Percentiles rank a stretch among this genome's conserved stretches.
Conservation (phyloP, 495 filamentous ascomycete genomes). For the Aspergillus panamensis region DNA sequence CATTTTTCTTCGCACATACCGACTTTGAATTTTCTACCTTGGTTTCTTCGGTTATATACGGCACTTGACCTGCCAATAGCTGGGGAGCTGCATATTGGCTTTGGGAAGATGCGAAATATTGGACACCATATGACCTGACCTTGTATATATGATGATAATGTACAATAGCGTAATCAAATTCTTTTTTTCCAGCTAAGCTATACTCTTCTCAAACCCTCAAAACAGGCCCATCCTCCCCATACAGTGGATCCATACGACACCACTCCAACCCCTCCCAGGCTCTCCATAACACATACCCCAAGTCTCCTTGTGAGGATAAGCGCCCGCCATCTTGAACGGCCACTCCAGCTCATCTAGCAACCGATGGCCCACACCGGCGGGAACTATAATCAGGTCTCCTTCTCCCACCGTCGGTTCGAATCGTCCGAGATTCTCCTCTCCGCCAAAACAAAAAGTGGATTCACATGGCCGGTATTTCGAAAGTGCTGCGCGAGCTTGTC, state of each 20-base stretch:
- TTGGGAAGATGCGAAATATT: background rate
- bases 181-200: background rate
- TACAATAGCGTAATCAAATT: constrained; percentile 8
- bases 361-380: constrained; percentile 62
- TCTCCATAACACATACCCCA: constrained; percentile 73
- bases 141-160: constrained; percentile 19
- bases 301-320: constrained; percentile 53
- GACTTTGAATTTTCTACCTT: background rate
- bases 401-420: constrained; percentile 53
- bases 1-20: background rate
- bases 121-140: constrained; percentile 10
- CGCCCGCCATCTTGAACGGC: constrained; percentile 64
- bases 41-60: constrained; percentile 5
- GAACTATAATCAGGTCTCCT: constrained; percentile 64
- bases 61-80: constrained; percentile 4
- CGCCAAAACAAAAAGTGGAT: constrained; percentile 66
- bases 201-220: constrained; percentile 31
- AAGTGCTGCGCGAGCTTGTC: constrained; percentile 54
- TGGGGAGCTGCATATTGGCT: background rate
- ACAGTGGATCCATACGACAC: constrained; percentile 60
- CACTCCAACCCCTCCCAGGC: constrained; percentile 49
- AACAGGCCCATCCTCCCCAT: constrained; percentile 53
- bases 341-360: constrained; percentile 52
- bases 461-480: constrained; percentile 47
- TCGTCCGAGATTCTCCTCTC: constrained; percentile 55